Evolutionary conservation across 2,329 filamentous ascomycete genomes (phyloP).

Genomic region (Fusarium nisikadoi): DNA sequence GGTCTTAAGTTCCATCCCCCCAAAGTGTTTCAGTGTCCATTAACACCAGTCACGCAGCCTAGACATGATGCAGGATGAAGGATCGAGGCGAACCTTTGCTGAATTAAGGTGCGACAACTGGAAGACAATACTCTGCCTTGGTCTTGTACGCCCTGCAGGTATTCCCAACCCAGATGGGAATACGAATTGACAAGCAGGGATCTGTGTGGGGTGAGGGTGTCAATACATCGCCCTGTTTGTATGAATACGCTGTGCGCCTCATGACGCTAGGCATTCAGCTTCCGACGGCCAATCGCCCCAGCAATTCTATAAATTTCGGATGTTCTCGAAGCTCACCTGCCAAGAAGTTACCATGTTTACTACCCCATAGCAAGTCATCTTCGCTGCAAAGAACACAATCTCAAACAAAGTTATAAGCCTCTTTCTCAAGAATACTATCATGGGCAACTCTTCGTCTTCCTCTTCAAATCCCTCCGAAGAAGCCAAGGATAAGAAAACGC

Average conservation of each 20-base stretch:
- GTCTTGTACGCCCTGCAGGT: background rate
- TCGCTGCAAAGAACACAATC: background rate
- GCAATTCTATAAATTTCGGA: constrained; percentile 15
- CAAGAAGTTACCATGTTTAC: background rate
- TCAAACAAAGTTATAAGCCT: background rate
- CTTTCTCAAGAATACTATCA: background rate
- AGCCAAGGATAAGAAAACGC: constrained; percentile 40
- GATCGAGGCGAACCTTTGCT: background rate
- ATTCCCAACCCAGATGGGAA: background rate
- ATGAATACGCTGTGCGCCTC: constrained; percentile 1
- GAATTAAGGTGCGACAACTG: background rate
- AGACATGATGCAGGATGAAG: background rate
- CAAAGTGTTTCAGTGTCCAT: background rate
- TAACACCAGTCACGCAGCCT: background rate
- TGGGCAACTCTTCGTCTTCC: constrained; percentile 24
- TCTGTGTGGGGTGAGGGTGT: background rate
- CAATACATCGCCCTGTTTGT: constrained; percentile 5
- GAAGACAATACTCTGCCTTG: background rate
- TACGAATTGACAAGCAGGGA: background rate
- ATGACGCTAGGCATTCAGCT: constrained; percentile 17
- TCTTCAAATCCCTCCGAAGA: constrained; percentile 8
- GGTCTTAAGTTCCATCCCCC: background rate
- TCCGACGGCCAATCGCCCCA: background rate
- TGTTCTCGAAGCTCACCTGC: background rate
- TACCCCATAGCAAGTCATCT: no score